phyloP scores from a whole-genome alignment of 139 green algal species.

The Closterium sp. region DNA sequence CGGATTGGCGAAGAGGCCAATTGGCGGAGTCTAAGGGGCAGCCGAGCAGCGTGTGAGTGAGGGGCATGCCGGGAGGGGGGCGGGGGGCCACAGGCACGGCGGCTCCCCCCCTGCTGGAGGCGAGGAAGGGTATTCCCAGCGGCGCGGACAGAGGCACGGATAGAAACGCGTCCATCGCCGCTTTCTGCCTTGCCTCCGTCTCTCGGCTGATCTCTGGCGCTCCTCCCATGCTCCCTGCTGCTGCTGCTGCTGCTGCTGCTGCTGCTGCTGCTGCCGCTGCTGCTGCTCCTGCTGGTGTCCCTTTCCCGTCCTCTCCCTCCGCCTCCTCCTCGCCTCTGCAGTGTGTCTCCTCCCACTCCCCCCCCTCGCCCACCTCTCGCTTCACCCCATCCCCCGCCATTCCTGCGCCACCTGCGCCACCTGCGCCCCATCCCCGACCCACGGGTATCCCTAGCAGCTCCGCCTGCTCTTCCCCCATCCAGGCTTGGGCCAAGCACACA shows the following conservation, averaged over 20 bases:
- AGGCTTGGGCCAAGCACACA: background rate
- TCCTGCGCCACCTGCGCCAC: too few relatives aligned
- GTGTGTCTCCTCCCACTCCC: background rate
- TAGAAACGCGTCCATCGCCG: background rate
- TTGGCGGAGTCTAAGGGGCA: background rate
- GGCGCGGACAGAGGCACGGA: background rate
- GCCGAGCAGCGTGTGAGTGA: background rate
- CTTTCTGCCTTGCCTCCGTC: background rate
- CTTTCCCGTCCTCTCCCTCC: background rate
- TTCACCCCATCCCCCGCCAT: background rate
- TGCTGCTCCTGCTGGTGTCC: background rate
- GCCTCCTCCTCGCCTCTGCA: background rate
- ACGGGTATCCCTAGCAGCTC: background rate
- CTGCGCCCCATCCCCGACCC: background rate
- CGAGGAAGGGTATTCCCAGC: background rate
- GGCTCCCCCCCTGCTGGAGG: background rate
- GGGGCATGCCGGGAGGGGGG: background rate
- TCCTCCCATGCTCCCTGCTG: background rate
- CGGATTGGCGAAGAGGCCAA: too few relatives aligned
- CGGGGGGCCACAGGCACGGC: background rate
- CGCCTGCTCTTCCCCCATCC: background rate
- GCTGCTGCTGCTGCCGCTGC: too few relatives aligned
- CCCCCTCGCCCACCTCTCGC: background rate
- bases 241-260: too few relatives aligned
- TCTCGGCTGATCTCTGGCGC: background rate